phyloP scores from a whole-genome alignment of 345 rosid species.

The Pseudoturritis turrita region DNA sequence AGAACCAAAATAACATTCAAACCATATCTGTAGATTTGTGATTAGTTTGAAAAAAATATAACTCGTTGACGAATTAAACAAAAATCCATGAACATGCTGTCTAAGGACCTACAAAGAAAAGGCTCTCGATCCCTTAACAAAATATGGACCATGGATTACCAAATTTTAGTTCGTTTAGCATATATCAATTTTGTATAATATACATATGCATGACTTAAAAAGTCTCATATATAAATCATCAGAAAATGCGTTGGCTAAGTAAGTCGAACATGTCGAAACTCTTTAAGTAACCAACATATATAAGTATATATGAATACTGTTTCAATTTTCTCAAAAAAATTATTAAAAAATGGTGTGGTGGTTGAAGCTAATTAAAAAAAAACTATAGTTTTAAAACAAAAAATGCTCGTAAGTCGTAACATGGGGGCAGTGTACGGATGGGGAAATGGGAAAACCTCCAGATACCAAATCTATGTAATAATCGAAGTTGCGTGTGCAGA shows the following conservation, averaged over 20 bases:
- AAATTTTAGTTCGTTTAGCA: background rate
- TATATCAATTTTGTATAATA: background rate
- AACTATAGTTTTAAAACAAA: background rate
- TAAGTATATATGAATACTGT: too few species aligned
- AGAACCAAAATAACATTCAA: conserved; percentile 32
- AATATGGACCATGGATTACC: background rate
- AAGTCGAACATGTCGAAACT: background rate
- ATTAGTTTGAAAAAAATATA: background rate
- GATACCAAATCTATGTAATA: conserved; percentile 28
- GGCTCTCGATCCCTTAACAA: background rate
- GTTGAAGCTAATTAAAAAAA: background rate
- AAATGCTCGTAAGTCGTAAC: conserved; percentile 1
- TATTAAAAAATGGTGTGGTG: too few species aligned
- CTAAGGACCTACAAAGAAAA: conserved; percentile 18
- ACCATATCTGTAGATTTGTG: background rate
- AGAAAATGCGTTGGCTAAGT: background rate
- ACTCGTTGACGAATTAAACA: background rate
- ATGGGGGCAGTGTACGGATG: conserved; percentile 32
- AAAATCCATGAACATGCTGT: background rate
- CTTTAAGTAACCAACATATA: background rate
- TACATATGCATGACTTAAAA: too few species aligned
- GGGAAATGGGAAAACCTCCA: conserved; percentile 19
- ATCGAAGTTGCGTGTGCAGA: conserved; percentile 19
- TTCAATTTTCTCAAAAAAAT: too few species aligned
- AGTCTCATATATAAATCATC: background rate